A percentile compares a stretch with the other conserved stretches of the same genome.
phyloP scores from a whole-genome alignment of 2,329 filamentous ascomycete species.

The Didymella keratinophila region DNA sequence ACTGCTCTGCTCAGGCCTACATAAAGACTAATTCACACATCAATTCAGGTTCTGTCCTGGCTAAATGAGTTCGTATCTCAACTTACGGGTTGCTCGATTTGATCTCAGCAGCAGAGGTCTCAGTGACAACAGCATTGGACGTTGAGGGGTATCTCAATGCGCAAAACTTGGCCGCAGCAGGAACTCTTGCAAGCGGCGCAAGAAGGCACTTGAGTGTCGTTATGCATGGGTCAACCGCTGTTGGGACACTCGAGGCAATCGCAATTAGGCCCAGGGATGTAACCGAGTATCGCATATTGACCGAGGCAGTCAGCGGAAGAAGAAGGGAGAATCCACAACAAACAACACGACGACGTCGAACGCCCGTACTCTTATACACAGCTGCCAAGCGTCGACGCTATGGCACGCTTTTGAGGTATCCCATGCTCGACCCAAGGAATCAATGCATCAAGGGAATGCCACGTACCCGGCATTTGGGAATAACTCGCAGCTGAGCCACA shows the following conservation, averaged over 20 bases:
- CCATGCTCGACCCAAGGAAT: slow-evolving; percentile 1
- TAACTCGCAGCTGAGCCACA: slow-evolving; percentile 4
- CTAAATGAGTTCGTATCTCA: not conserved
- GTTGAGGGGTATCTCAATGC: not conserved
- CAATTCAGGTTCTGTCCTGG: not conserved
- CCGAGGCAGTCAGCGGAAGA: not conserved
- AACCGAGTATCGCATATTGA: not conserved
- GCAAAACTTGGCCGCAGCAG: not conserved
- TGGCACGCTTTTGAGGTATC: not conserved
- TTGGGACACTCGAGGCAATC: not conserved
- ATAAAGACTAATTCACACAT: not conserved
- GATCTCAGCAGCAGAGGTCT: not conserved
- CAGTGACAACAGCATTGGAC: not conserved
- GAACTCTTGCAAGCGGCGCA: not conserved
- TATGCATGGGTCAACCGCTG: not conserved
- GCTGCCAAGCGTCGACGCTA: too few relatives aligned
- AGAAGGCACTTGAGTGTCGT: not conserved
- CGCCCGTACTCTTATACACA: not conserved
- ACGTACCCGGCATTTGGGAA: not conserved
- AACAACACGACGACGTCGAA: not conserved
- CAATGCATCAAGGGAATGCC: not conserved
- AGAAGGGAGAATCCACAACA: not conserved
- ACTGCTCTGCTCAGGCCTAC: not conserved
- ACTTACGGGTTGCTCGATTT: not conserved
- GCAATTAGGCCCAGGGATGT: not conserved